Base-by-base conservation (phyloP, 352 stramenopile species). In the Pythium sp. region DNA sequence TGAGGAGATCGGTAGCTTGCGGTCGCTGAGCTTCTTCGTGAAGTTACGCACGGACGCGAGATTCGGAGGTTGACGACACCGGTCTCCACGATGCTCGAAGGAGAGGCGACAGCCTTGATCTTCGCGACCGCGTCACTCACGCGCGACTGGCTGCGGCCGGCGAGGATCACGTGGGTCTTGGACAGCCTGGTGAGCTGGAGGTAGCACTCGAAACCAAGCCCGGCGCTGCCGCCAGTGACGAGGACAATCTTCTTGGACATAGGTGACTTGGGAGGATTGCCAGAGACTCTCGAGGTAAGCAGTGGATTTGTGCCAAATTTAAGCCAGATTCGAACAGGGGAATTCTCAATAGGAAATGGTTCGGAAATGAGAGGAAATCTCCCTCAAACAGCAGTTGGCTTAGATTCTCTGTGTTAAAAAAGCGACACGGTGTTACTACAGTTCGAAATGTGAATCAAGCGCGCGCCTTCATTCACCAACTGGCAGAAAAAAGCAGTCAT, bases 161-260 rank as follows among this genome's bases (percentile, higher is more conserved):
- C 43, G 43, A 79, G 24, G 43, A 81, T 73, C 20, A 83, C 36
- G 43, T 79, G 74, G 1, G 36, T 53, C 56, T 79, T 74, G 26
- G 56, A 38, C 11, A 69, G 64, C 51, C 71, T 62, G 62, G 74
- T 69, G 20, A 83, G 60, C 5, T 58, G 49, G 36, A 72, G 51
- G 54, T 64, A 72, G 59, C 61, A 76, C 36, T 83, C 34, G 43
- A 78, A 71, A 18, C 73, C 74, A 26, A 83, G 62, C 2, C 74
- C 73, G 0, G 72, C 38, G 67, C 75, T 83, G 41, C 65, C 69
- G 49, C 76, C 76, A 9, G 76, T 83, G 57, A 83, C 58, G 62
- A 83, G 64, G 53, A 76, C 36, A 36, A 74, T 41, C 11, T 71
- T 73, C 60, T 75, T 78, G 65, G 49, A 20, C 12, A 26, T 64